These are phyloP conservation scores for Microsporum audouinii DNA, from an alignment of 2,329 filamentous ascomycete species.

Conservation along the genomic window DNA sequence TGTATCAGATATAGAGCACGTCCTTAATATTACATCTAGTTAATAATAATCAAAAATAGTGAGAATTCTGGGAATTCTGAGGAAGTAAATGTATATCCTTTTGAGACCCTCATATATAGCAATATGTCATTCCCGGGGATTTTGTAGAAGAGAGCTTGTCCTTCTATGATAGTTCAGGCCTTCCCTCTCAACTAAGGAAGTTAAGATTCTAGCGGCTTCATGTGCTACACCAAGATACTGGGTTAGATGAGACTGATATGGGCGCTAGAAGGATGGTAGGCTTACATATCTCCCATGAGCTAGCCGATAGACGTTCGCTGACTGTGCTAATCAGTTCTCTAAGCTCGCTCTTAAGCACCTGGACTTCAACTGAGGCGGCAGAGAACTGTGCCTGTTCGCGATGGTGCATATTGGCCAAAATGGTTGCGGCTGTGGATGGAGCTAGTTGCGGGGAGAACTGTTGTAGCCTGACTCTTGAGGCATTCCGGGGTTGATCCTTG, in stretches of 20 bases:
- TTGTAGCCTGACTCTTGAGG: neutral
- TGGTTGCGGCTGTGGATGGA: slow-evolving; percentile 3
- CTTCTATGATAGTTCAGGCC: neutral
- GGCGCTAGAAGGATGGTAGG: neutral
- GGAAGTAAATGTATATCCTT: neutral
- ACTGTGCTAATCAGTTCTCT: slow-evolving; percentile 11
- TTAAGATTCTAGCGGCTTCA: slow-evolving; percentile 13
- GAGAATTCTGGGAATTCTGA: neutral
- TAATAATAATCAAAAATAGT: neutral
- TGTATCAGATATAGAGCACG: neutral
- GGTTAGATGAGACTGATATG: neutral
- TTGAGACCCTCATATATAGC: neutral
- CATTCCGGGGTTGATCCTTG: neutral
- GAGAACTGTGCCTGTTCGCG: slow-evolving; percentile 10
- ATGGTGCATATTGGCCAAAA: slow-evolving; percentile 14
- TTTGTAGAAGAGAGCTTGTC: neutral
- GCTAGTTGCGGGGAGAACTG: neutral
- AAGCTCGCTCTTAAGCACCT: slow-evolving; percentile 12
- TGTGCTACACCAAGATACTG: slow-evolving; percentile 7
- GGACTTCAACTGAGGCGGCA: slow-evolving; percentile 7
- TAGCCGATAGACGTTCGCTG: slow-evolving; percentile 9
- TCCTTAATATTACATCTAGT: neutral
- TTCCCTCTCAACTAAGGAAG: slow-evolving; percentile 11
- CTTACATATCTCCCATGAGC: slow-evolving; percentile 16
- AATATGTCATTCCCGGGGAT: neutral